Evolutionary conservation across 192 early-diverging fungal species (phyloP).

Genomic region (Allomyces javanicus): DNA sequence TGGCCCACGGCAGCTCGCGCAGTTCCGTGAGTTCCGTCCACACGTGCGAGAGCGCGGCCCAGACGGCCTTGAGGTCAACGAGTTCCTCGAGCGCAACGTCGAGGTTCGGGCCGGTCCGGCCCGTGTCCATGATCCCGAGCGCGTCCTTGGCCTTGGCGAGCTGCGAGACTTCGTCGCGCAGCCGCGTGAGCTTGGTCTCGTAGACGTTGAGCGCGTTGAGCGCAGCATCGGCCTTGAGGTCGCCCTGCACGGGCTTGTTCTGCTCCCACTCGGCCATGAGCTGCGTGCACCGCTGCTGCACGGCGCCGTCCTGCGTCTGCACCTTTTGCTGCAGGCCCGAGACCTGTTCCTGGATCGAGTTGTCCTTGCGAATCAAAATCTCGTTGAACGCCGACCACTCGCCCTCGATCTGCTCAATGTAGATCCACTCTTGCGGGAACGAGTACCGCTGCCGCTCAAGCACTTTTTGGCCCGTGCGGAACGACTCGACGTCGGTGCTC

Average conservation of each 20-base stretch:
- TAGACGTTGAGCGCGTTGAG: slow-evolving; percentile 61
- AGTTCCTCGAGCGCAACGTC: slow-evolving; percentile 78
- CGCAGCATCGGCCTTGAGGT: slow-evolving; percentile 71
- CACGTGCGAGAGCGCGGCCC: slow-evolving; percentile 57
- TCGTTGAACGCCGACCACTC: slow-evolving; percentile 96
- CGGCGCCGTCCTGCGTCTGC: slow-evolving; percentile 70
- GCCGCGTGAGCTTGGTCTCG: slow-evolving; percentile 55
- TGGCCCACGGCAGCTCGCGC: slow-evolving; percentile 70
- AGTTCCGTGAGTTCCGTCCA: slow-evolving; percentile 72
- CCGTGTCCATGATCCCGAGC: slow-evolving; percentile 54
- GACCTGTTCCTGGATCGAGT: slow-evolving; percentile 84
- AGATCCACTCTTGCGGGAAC: slow-evolving; percentile 89
- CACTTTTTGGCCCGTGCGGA: slow-evolving; percentile 75
- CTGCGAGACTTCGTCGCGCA: slow-evolving; percentile 70
- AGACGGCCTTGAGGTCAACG: slow-evolving; percentile 77
- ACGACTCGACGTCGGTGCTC: slow-evolving; percentile 62
- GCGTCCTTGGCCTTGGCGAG: slow-evolving; percentile 85
- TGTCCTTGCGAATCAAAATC: slow-evolving; percentile 76
- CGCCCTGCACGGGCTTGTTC: slow-evolving; percentile 83
- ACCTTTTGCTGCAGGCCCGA: slow-evolving; percentile 86
- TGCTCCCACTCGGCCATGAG: slow-evolving; percentile 83
- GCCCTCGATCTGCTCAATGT: slow-evolving; percentile 84
- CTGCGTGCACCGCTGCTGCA: slow-evolving; percentile 64
- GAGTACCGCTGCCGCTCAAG: slow-evolving; percentile 83
- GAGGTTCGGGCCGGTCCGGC: slow-evolving; percentile 40